Evolutionary conservation across 345 rosid genomes (phyloP), one percentile per base, ranked within the genome.

Genomic region (Jatropha curcas): DNA sequence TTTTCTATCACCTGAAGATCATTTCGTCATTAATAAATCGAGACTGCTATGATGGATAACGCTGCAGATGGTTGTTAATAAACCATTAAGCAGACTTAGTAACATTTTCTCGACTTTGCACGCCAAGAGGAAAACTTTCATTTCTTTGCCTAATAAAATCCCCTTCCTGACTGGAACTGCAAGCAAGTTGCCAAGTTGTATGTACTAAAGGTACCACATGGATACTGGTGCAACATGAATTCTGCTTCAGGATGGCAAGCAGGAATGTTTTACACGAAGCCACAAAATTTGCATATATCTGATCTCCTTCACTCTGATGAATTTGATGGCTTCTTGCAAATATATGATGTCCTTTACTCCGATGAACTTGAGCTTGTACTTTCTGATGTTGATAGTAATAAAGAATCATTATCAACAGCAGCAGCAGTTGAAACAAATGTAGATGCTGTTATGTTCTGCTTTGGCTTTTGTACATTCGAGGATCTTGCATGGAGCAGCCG

Each of bases 331-430:
- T 58, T n/a, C 43, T 53, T 24, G 22, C 35, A 62, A 45, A 3
- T 22, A 43, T 68, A 72, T 28, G 39, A 62, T 20, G 57, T 7
- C 43, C 74, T 79, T 1, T 78, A 79, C 5, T 81, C 82, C 10
- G 89, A 80, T 59, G 84, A 85, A 65, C 76, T 78, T 9, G 84
- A 85, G 12, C 80, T 77, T 22, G 70, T 39, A 67, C 80, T 79
- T 14, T 68, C 83, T 13, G 82, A 71, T 19, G 48, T n/a, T 24
- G 33, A 27, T 51, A 14, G 9, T 27, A 60, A 31, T 20, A 65
- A 57, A 12, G 72, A 50, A 37, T 59, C 55, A 35, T 20, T 67
- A 34, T 39, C 67, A 64, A 39, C 60, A 55, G 56, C 55, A 31
- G 52, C 55, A 55, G 60, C 50, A 31, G 45, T 55, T 51, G 67